Evolutionary conservation across 2,329 filamentous ascomycete genomes (phyloP), one percentile per base, ranked within the genome.

Genomic region (Incumbomyces delicatus): DNA sequence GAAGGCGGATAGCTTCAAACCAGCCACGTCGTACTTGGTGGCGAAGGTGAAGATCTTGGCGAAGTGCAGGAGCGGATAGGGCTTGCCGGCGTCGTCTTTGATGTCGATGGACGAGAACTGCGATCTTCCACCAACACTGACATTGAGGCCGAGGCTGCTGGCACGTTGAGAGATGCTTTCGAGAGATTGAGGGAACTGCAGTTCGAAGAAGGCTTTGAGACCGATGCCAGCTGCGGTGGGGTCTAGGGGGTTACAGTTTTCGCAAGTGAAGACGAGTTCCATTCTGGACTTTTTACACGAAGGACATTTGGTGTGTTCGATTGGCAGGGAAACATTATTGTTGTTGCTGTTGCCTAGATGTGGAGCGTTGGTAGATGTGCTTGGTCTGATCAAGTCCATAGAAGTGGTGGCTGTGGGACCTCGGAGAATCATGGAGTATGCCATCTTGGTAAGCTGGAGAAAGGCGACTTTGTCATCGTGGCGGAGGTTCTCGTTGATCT

Each of bases 391-490:
- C 5, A 8, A 27, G 22, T 27, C 22, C 4, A 8, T 8, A 27
- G 22, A 8, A 27, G 22, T 27, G 8, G 22, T 27, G 8, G 8
- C 22, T 27, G 5, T 8, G 5, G 22, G 22, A 27, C 22, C 22
- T 8, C 22, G 30, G 10, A 42, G 11, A 6, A 42, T 30, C n/a
- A 42, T 32, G 3, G 2, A 6, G 27, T 42, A 42, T 32, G 40
- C 40, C 40, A 42, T 32, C 10, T 14, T 10, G n/a, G 32, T 30
- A 12, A 42, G 40, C 29, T 29, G 22, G 8, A 32, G 27, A 18
- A 42, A 42, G 14, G 40, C 40, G 32, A 32, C 40, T 17, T 42
- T 42, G 29, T 42, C 40, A 17, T 42, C 40, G 12, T 42, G 40
- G 6, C 40, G 40, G 22, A 42, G 40, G 29, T 16, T 14, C 2